Evolutionary conservation across 352 stramenopile species (phyloP), one percentile per base, ranked within the genome.

Genomic region (Phytophthora sp.): DNA sequence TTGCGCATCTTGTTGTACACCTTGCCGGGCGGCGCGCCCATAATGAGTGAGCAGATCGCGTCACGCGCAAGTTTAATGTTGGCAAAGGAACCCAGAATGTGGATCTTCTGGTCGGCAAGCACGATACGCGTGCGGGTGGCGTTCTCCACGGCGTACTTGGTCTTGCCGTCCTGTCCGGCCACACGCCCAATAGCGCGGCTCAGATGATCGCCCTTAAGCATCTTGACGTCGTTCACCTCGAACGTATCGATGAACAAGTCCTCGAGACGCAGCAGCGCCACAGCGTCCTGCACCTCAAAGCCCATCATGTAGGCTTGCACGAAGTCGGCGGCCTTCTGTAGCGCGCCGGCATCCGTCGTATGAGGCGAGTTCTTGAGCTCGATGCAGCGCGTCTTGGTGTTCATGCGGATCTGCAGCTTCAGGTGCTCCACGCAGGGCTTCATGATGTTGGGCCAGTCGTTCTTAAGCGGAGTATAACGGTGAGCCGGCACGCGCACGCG

Each of bases 1-100:
- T 97, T 98, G 58, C 97, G 92, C 97, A 99, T 99, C 80, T 99
- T 98, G 82, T 99, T 99, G 86, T 99, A 99, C 58, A 99, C 98
- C 80, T 99, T 99, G 64, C 98, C 98, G 20, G 98, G 98, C 31
- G 98, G 98, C 20, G 98, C 97, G 54, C 98, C 98, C 73, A 99
- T 96, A 56, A 97, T 97, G 35, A 96, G 77, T 63, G 88, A 94
- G 68, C 88, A 97, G 53, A 97, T 87, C 15, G 89, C 88, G 57
- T 96, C 88, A 18, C 89, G 90, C n/a, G 98, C 98, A 26, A 99
- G 82, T 67, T 98, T 96, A 76, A 99, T 99, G 89, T 99, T 99
- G 27, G 92, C 83, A 70, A 99, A 99, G 21, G 89, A 98, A 54
- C 98, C 98, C 20, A 99, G 77, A 70, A 99, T 98, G 84, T 99